These are phyloP conservation scores for Catenaria anguillulae DNA, from an alignment of 371 early-diverging fungal species.

Conservation along the genomic window DNA sequence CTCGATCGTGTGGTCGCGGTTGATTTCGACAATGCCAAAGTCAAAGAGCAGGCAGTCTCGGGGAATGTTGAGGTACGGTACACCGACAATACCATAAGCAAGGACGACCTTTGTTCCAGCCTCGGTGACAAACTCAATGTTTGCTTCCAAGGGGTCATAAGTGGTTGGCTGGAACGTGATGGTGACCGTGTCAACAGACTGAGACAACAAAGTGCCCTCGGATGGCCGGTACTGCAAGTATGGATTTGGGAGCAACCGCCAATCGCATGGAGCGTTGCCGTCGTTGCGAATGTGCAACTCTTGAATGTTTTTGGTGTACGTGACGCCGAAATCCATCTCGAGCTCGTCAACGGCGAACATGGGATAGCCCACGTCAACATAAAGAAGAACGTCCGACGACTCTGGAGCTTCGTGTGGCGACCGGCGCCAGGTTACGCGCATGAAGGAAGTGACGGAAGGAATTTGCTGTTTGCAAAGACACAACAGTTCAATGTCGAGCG, in stretches of 20 bases:
- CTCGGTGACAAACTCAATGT: constrained; percentile 29
- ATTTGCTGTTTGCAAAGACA: not conserved
- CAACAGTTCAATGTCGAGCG: not conserved
- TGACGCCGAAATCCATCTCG: constrained; percentile 37
- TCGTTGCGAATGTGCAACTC: constrained; percentile 26
- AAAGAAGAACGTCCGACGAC: constrained; percentile 17
- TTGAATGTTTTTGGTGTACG: constrained; percentile 32
- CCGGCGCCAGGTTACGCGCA: constrained; percentile 7
- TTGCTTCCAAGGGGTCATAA: constrained; percentile 23
- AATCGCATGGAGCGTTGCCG: constrained; percentile 36
- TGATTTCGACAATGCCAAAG: constrained; percentile 34
- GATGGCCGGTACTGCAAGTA: not conserved
- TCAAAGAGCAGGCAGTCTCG: constrained; percentile 19
- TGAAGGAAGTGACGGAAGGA: not conserved
- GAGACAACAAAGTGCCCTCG: constrained; percentile 16
- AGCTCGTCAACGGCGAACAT: constrained; percentile 23
- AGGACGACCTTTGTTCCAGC: constrained; percentile 27
- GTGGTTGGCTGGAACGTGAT: constrained; percentile 26
- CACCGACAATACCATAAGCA: constrained; percentile 38
- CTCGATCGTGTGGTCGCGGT: constrained; percentile 19
- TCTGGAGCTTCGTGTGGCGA: constrained; percentile 1
- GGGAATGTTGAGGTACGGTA: constrained; percentile 31
- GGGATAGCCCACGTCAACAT: constrained; percentile 32
- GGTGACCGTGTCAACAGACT: constrained; percentile 18
- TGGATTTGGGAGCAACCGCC: constrained; percentile 12